Evolutionary conservation across 768 basidiomycete species (phyloP).

Genomic region (Mycena belliarum): DNA sequence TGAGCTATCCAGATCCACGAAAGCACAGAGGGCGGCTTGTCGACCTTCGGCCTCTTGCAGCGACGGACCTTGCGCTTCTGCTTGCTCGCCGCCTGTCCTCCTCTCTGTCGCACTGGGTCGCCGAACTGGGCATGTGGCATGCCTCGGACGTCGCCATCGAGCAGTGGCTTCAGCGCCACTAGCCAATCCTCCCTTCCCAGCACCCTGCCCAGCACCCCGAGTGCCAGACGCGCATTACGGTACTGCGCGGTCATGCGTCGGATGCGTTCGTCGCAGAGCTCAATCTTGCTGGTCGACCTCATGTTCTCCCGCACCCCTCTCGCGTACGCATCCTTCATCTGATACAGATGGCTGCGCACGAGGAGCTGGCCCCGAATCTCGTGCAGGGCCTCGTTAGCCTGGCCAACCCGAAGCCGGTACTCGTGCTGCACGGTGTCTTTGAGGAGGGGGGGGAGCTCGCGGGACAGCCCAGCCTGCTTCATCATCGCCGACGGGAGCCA

Average conservation of each 20-base stretch:
- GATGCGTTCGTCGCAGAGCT: constrained; percentile 17
- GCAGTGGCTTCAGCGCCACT: constrained; percentile 11
- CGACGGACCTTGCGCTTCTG: not conserved
- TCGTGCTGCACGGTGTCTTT: constrained; percentile 16
- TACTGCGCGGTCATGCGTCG: constrained; percentile 20
- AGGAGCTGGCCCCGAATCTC: constrained; percentile 24
- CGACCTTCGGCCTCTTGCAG: not conserved
- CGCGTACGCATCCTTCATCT: constrained; percentile 24
- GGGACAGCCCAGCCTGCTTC: too few species aligned
- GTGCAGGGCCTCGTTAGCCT: constrained; percentile 29
- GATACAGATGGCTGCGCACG: constrained; percentile 22
- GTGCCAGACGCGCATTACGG: constrained; percentile 18
- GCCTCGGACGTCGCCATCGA: constrained; percentile 19
- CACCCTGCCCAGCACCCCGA: constrained; percentile 1
- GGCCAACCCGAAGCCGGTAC: constrained; percentile 25
- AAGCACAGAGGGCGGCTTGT: too few species aligned
- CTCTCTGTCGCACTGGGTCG: not conserved
- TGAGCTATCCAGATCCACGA: too few species aligned
- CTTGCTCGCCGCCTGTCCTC: not conserved
- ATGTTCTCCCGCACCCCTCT: constrained; percentile 27
- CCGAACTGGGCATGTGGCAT: constrained; percentile 2
- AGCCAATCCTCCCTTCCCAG: constrained; percentile 16
- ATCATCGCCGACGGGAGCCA: constrained; percentile 27
- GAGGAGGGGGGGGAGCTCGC: too few species aligned
- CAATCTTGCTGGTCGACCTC: constrained; percentile 20